These are phyloP conservation scores for Trichosporon sp. DNA, from an alignment of 1,284 basidiomycete genomes.

Conservation along the genomic window DNA sequence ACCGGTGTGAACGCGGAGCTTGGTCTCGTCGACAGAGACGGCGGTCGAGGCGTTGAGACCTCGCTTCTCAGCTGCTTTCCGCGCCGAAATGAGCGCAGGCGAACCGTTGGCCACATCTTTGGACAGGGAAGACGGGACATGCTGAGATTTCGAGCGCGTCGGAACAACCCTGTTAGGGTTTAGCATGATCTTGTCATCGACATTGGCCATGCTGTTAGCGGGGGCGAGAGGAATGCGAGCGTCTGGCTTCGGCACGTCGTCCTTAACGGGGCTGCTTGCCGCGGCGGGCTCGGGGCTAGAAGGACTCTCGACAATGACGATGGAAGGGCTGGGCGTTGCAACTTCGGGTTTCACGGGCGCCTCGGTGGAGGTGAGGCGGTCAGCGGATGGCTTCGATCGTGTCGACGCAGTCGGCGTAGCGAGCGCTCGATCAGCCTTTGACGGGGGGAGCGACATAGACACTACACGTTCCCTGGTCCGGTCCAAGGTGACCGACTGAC, in stretches of 20 bases:
- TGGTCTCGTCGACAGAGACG: slow-evolving; percentile 51
- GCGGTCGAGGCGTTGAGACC: not conserved
- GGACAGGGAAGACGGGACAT: not conserved
- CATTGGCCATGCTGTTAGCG: slow-evolving; percentile 29
- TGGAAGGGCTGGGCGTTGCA: not conserved
- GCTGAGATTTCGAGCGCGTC: slow-evolving; percentile 13
- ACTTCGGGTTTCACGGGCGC: not conserved
- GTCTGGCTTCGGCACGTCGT: slow-evolving; percentile 5
- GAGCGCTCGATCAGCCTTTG: not conserved
- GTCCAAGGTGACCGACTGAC: slow-evolving; percentile 7
- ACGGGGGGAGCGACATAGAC: not conserved
- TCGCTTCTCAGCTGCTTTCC: not conserved
- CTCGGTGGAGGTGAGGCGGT: not conserved
- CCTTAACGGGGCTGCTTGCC: slow-evolving; percentile 17
- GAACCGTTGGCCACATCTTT: not conserved
- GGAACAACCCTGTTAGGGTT: slow-evolving; percentile 8
- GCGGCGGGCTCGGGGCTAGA: slow-evolving; percentile 24
- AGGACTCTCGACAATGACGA: slow-evolving; percentile 21
- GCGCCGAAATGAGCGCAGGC: slow-evolving; percentile 3
- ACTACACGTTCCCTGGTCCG: not conserved
- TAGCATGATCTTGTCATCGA: slow-evolving; percentile 22
- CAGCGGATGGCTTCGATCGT: not conserved
- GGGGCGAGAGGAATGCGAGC: slow-evolving; percentile 8
- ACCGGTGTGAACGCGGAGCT: slow-evolving; percentile 79
- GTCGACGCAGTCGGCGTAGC: not conserved